A percentile compares a stretch with the other conserved stretches of the same genome.
Evolutionary conservation across 2,329 filamentous ascomycete species (phyloP).

Genomic region (Fusarium camptoceras): DNA sequence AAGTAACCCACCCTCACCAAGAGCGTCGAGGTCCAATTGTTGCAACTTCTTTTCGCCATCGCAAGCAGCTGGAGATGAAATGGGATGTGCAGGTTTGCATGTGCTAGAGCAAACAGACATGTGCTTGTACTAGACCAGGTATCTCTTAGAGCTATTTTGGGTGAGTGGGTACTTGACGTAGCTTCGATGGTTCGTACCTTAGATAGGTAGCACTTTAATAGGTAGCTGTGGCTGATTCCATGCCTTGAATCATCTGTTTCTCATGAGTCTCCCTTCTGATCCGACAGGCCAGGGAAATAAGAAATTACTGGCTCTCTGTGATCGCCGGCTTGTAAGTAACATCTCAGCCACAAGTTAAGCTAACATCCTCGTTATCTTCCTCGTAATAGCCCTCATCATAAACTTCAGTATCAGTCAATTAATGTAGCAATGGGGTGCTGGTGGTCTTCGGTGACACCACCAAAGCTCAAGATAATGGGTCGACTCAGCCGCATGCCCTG

Average conservation of each 20-base stretch:
- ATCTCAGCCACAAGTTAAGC: conserved; percentile 1
- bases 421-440: conserved; percentile 38
- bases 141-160: conserved; percentile 35
- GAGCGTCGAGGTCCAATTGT: conserved; percentile 11
- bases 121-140: conserved; percentile 39
- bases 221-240: conserved; percentile 21
- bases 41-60: conserved; percentile 33
- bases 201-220: not conserved
- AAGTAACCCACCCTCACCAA: conserved; percentile 30
- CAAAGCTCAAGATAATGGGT: conserved; percentile 29
- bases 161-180: conserved; percentile 35
- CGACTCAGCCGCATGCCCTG: conserved; percentile 42
- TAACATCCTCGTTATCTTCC: not conserved
- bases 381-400: not conserved
- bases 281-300: not conserved
- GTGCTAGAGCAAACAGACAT: conserved; percentile 35
- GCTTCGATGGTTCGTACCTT: conserved; percentile 1
- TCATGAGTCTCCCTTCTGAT: conserved; percentile 23
- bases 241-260: conserved; percentile 22
- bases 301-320: not conserved
- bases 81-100: conserved; percentile 27
- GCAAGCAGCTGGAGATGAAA: conserved; percentile 11
- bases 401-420: not conserved
- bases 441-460: conserved; percentile 42
- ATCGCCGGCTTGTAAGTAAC: not conserved